Percentiles rank a stretch among this genome's conserved stretches.
Conservation (phyloP, 2,329 filamentous ascomycete genomes). For the Plenodomus lindquistii region DNA sequence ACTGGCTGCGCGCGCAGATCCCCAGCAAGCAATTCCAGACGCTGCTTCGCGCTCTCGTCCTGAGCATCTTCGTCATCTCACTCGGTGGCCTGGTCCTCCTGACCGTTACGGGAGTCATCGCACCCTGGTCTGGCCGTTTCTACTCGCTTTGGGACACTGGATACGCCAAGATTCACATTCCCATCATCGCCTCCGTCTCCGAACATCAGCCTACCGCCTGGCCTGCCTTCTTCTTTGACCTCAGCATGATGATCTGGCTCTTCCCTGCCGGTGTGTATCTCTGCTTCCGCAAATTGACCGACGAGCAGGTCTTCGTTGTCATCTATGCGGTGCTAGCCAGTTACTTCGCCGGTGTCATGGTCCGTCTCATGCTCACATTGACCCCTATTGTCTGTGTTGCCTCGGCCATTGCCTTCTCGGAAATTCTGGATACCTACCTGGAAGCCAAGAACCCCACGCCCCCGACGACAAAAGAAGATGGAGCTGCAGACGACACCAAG, state of each 20-base stretch:
- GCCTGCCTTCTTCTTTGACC: slow-evolving; percentile 98
- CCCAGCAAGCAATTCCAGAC: slow-evolving; percentile 93
- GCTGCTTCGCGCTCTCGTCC: slow-evolving; percentile 76
- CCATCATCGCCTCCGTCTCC: slow-evolving; percentile 98
- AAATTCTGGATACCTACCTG: slow-evolving; percentile 86
- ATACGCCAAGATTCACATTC: slow-evolving; percentile 99
- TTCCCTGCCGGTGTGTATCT: slow-evolving; percentile 98
- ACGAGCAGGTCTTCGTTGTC: slow-evolving; percentile 97
- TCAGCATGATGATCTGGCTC: slow-evolving; percentile 98
- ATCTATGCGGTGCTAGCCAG: slow-evolving; percentile 96
- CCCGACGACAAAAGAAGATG: slow-evolving; percentile 52
- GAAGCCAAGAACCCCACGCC: slow-evolving; percentile 64
- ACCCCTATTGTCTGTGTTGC: slow-evolving; percentile 96
- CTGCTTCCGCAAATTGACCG: slow-evolving; percentile 90
- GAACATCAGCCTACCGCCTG: slow-evolving; percentile 99
- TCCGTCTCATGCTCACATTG: slow-evolving; percentile 95
- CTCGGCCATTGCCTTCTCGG: slow-evolving; percentile 83
- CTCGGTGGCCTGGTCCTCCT: slow-evolving; percentile 77
- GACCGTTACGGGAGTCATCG: slow-evolving; percentile 87
- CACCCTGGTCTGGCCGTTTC: slow-evolving; percentile 97
- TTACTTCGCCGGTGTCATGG: slow-evolving; percentile 99
- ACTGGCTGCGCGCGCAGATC: slow-evolving; percentile 86
- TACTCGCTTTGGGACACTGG: slow-evolving; percentile 99
- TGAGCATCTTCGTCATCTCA: slow-evolving; percentile 73
- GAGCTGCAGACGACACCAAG: slow-evolving; percentile 34